Evolutionary conservation across 1,284 basidiomycete species (phyloP).

Genomic region (Trichosporon ovoides): DNA sequence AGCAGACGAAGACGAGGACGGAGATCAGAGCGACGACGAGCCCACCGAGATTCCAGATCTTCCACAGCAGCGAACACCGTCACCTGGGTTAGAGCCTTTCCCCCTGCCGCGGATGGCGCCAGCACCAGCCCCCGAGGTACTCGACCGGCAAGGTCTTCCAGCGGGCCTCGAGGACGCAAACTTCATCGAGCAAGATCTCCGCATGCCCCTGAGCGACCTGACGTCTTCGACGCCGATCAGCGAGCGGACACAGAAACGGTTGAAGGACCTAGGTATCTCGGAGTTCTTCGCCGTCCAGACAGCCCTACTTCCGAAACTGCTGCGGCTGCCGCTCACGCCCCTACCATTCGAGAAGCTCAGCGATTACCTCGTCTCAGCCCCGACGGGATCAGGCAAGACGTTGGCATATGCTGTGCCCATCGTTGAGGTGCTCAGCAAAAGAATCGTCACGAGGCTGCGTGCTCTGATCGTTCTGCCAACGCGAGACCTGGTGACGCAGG

Average conservation of each 20-base stretch:
- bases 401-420: conserved; percentile 90
- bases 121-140: conserved; percentile 62
- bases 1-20: conserved; percentile 10
- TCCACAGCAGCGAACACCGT: conserved; percentile 14
- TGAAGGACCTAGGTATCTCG: conserved; percentile 68
- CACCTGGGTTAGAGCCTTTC: conserved; percentile 53
- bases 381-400: conserved; percentile 96
- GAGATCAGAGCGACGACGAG: conserved; percentile 13
- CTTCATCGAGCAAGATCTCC: conserved; percentile 59
- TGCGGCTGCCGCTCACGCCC: conserved; percentile 50
- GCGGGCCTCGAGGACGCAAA: conserved; percentile 66
- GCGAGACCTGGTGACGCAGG: conserved; percentile 88
- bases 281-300: conserved; percentile 67
- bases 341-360: conserved; percentile 66
- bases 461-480: conserved; percentile 91
- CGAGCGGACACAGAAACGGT: conserved; percentile 58
- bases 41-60: conserved; percentile 19
- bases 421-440: conserved; percentile 70
- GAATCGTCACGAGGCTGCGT: conserved; percentile 76
- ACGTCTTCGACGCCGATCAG: conserved; percentile 54
- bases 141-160: conserved; percentile 73
- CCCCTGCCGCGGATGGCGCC: conserved; percentile 65
- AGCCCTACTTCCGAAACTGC: conserved; percentile 40
- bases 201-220: conserved; percentile 53
- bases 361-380: conserved; percentile 94